phyloP scores from a whole-genome alignment of 371 early-diverging fungal species.

The Sporodiniella umbellata region DNA sequence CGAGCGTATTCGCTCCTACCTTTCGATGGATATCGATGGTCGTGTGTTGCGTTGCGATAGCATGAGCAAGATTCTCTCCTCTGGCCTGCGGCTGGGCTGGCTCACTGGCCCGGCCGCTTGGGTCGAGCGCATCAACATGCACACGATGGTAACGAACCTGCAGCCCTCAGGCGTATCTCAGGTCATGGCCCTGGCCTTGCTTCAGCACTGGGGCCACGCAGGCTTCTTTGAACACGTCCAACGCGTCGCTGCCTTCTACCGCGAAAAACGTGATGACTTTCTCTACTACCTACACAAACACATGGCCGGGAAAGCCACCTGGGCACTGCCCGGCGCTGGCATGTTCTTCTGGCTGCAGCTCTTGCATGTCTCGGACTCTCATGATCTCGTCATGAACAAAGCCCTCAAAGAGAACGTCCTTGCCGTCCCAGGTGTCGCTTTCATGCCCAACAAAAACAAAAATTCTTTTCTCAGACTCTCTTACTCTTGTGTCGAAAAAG shows the following conservation, averaged over 20 bases:
- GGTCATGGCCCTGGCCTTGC: slow-evolving; percentile 55
- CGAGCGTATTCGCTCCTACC: slow-evolving; percentile 56
- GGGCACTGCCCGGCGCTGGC: slow-evolving; percentile 65
- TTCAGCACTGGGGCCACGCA: slow-evolving; percentile 58
- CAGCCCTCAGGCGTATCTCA: slow-evolving; percentile 78
- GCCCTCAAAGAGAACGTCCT: slow-evolving; percentile 69
- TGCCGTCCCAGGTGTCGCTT: slow-evolving; percentile 66
- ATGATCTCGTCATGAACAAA: slow-evolving; percentile 60
- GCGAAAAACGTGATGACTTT: slow-evolving; percentile 62
- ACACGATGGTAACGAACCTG: slow-evolving; percentile 68
- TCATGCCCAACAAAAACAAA: slow-evolving; percentile 22
- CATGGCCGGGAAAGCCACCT: slow-evolving; percentile 63
- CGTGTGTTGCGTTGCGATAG: slow-evolving; percentile 85
- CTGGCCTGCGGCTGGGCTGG: slow-evolving; percentile 79
- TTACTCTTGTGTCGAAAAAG: slow-evolving; percentile 57
- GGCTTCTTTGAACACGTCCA: slow-evolving; percentile 70
- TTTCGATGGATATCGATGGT: slow-evolving; percentile 76
- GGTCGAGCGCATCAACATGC: slow-evolving; percentile 67
- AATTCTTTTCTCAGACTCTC: slow-evolving; percentile 54
- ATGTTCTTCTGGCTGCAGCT: slow-evolving; percentile 88
- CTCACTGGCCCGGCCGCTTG: slow-evolving; percentile 67
- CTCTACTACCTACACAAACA: slow-evolving; percentile 51
- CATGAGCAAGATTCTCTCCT: slow-evolving; percentile 76
- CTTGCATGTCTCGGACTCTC: slow-evolving; percentile 59
- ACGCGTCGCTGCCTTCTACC: slow-evolving; percentile 59